Base-by-base conservation (phyloP, 1,284 basidiomycete genomes). In the Schizophyllum commune region DNA sequence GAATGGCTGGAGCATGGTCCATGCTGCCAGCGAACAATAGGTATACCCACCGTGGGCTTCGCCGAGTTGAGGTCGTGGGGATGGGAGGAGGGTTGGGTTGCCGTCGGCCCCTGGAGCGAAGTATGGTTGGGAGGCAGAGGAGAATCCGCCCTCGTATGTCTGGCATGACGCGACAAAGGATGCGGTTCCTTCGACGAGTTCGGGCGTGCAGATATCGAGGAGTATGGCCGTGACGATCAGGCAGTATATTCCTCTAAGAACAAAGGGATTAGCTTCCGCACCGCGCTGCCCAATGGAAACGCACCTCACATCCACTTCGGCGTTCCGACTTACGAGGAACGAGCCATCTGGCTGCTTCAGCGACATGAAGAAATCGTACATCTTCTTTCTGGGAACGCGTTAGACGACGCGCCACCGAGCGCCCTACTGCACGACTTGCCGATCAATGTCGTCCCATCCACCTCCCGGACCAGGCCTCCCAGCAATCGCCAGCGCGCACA, bases 41-140 rank as follows among this genome's bases (percentile, higher is more conserved):
- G 96, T 93, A 75, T 99, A 99, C 0, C 97, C 97, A 6, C 97
- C 97, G 67, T 99, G 97, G 0, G 97, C 96, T 74, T 99, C 97
- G 57, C 96, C 91, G 52, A 95, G 81, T 5, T 88, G 77, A 20
- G 83, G 89, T 13, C 84, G 82, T 1, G 84, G 79, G 8, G 71
- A 72, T 1, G 72, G 66, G 32, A 79, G 73, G 32, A 75, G 69
- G 8, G 62, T 63, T 13, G 68, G 66, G 21, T 68, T 69, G 47
- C 72, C 68, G 64, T 70, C 68, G 59, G 67, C 66, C 4, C 65
- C 59, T 9, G 71, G 63, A 17, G 73, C 69, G 63, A 78, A 85
- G 59, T 82, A 84, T 0, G 91, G 86, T 60, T 92, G 88, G 0
- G 92, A 91, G 0, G 93, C 81, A 3, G 90, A 92, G 0, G 94